Conservation (phyloP, 2,329 filamentous ascomycete species). For the Aspergillus fischeri region DNA sequence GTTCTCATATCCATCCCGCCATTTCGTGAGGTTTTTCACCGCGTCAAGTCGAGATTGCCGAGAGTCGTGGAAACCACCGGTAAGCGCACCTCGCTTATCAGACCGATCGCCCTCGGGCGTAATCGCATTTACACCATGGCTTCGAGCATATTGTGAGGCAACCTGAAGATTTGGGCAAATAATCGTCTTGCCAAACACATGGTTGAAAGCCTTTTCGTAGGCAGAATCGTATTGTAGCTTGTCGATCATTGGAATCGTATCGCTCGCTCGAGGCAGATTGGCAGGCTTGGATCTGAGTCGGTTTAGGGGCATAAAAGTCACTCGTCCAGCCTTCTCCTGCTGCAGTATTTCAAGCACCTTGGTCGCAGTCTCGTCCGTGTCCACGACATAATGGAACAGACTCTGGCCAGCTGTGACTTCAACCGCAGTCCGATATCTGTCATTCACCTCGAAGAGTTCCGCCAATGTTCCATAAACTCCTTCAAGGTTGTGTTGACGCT, state of each 20-base stretch:
- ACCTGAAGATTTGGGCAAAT: conserved; percentile 87
- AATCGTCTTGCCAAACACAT: conserved; percentile 93
- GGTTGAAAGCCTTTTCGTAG: conserved; percentile 83
- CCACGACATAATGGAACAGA: conserved; percentile 93
- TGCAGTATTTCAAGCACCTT: conserved; percentile 75
- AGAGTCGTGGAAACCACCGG: conserved; percentile 87
- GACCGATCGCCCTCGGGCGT: conserved; percentile 92
- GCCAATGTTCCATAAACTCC: conserved; percentile 91
- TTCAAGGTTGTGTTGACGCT: conserved; percentile 70
- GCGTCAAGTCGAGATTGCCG: conserved; percentile 82
- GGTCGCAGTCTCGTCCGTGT: conserved; percentile 83
- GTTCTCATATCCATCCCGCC: conserved; percentile 69
- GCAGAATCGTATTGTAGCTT: conserved; percentile 74
- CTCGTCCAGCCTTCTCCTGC: conserved; percentile 72
- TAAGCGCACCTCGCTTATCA: conserved; percentile 92
- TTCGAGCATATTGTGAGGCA: conserved; percentile 85
- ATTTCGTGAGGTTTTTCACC: conserved; percentile 69
- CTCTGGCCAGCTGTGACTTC: conserved; percentile 91
- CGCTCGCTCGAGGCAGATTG: conserved; percentile 78
- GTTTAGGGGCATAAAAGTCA: conserved; percentile 93
- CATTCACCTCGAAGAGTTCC: conserved; percentile 82
- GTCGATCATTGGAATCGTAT: conserved; percentile 80
- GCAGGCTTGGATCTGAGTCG: conserved; percentile 66
- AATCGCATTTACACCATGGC: conserved; percentile 86
- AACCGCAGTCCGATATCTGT: conserved; percentile 80